Conservation (phyloP, 1,284 basidiomycete species). For the Rhodotorula sp. region DNA sequence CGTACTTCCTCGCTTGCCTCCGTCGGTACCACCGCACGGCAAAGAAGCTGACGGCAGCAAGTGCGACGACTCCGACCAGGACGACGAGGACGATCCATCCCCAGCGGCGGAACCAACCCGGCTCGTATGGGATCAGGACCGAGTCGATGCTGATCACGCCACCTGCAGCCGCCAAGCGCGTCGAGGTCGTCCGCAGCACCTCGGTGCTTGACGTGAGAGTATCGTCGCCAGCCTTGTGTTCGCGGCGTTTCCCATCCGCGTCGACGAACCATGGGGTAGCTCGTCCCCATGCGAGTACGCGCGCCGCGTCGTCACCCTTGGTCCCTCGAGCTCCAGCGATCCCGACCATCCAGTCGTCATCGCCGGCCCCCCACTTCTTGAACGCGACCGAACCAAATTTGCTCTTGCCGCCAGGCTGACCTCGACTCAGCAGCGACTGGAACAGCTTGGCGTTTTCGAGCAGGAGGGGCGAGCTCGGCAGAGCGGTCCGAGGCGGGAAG, state of each 20-base stretch:
- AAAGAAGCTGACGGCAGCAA: slow-evolving; percentile 16
- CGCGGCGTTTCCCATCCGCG: slow-evolving; percentile 22
- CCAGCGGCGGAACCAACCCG: slow-evolving; percentile 70
- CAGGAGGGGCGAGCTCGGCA: slow-evolving; percentile 61
- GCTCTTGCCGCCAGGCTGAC: slow-evolving; percentile 50
- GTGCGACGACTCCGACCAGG: slow-evolving; percentile 4
- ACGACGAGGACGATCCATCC: slow-evolving; percentile 51
- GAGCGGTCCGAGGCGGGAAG: slow-evolving; percentile 17
- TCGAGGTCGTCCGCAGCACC: slow-evolving; percentile 2
- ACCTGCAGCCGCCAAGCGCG: slow-evolving; percentile 57
- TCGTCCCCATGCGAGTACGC: slow-evolving; percentile 75
- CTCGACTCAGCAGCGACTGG: slow-evolving; percentile 65
- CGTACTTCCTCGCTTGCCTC: slow-evolving; percentile 18
- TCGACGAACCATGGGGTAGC: slow-evolving; percentile 59
- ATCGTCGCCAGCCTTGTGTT: slow-evolving; percentile 5
- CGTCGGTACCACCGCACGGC: slow-evolving; percentile 16
- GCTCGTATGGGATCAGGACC: slow-evolving; percentile 79
- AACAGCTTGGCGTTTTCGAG: slow-evolving; percentile 71
- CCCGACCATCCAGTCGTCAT: slow-evolving; percentile 69
- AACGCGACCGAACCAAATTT: slow-evolving; percentile 80
- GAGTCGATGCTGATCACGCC: slow-evolving; percentile 87
- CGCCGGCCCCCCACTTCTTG: slow-evolving; percentile 56
- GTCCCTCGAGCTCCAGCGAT: slow-evolving; percentile 83
- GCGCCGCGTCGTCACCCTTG: slow-evolving; percentile 71
- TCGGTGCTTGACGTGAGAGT: not conserved